A percentile compares a stretch with the other conserved stretches of the same genome.
Conservation (phyloP, 305 asterid species). For the Fraxinus floribunda region DNA sequence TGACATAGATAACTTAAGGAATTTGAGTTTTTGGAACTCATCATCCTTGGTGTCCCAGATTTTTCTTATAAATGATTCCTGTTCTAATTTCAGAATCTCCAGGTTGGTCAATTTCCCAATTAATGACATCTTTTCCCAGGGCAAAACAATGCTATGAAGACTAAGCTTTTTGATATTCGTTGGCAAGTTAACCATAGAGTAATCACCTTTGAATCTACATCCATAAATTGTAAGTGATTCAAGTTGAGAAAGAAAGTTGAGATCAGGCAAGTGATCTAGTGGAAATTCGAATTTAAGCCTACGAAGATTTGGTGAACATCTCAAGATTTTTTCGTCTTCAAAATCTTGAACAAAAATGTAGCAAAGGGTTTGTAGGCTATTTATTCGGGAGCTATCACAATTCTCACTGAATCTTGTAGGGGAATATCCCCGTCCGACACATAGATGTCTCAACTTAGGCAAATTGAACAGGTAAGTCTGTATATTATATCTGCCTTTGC, state of each 20-base stretch:
- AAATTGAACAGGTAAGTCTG: no score
- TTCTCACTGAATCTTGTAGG: background rate
- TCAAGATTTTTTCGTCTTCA: background rate
- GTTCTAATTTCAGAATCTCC: background rate
- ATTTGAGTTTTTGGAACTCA: background rate
- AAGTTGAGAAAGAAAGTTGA: background rate
- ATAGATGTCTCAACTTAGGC: background rate
- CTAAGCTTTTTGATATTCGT: background rate
- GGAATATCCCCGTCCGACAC: rapidly evolving
- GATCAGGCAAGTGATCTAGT: background rate
- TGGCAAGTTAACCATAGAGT: background rate
- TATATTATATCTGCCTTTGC: no score
- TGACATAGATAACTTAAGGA: background rate
- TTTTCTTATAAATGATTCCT: background rate
- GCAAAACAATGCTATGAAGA: background rate
- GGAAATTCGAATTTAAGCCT: background rate
- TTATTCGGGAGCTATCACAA: background rate
- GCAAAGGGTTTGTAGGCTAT: background rate
- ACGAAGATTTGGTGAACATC: background rate
- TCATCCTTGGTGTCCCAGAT: background rate
- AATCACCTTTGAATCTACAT: no score
- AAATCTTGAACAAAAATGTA: background rate
- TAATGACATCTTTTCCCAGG: background rate
- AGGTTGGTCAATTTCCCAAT: background rate
- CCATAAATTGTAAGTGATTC: background rate